Evolutionary conservation across 192 early-diverging fungal species (phyloP).

Genomic region (Gonapodya prolifera): DNA sequence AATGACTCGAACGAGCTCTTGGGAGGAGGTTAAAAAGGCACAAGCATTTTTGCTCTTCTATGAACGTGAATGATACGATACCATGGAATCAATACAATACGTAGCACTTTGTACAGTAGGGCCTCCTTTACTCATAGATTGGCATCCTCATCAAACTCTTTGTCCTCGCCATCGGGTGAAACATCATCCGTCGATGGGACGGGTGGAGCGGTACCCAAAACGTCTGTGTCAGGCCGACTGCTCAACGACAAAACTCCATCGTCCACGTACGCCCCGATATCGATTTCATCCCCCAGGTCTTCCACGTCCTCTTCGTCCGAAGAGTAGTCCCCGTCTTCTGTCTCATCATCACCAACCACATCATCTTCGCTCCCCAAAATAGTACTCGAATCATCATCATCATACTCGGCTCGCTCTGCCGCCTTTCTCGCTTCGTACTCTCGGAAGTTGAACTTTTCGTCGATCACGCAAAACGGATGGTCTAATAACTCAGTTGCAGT

Average conservation of each 20-base stretch:
- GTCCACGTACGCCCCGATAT: background rate
- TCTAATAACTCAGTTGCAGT: slow-evolving; percentile 54
- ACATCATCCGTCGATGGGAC: too few species aligned
- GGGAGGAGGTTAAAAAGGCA: background rate
- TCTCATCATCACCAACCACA: background rate
- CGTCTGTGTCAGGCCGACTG: too few species aligned
- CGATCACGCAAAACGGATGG: slow-evolving; percentile 40
- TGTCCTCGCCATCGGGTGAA: too few species aligned
- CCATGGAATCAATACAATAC: too few species aligned
- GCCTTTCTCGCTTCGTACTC: background rate
- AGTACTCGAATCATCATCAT: background rate
- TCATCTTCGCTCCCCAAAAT: background rate
- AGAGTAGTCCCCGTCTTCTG: background rate
- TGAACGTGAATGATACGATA: background rate
- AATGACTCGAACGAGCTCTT: background rate
- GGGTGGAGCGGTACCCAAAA: too few species aligned
- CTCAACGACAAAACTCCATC: background rate
- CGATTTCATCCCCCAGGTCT: background rate
- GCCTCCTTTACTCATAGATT: too few species aligned
- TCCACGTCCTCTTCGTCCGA: background rate
- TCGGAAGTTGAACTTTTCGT: slow-evolving; percentile 2
- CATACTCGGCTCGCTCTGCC: background rate
- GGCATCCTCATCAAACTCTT: too few species aligned
- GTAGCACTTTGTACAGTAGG: too few species aligned
- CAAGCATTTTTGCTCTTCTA: slow-evolving; percentile 4